phyloP scores from a whole-genome alignment of 2,329 filamentous ascomycete species.

The Mollisiaceae sp. region DNA sequence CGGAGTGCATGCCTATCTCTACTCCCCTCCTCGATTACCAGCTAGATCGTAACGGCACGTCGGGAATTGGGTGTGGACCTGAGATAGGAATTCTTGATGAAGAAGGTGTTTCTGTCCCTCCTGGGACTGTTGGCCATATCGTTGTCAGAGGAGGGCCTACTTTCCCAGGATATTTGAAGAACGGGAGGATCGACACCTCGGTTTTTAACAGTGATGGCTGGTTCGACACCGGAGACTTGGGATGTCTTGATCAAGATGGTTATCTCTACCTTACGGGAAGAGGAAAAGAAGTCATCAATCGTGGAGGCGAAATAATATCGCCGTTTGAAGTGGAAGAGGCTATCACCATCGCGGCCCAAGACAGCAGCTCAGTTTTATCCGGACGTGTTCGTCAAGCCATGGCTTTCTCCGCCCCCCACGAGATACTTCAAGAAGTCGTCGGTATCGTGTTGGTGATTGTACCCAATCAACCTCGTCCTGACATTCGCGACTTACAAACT shows the following conservation, averaged over 20 bases:
- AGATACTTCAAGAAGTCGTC: slow-evolving; percentile 61
- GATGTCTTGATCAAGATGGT: slow-evolving; percentile 73
- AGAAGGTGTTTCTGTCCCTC: slow-evolving; percentile 41
- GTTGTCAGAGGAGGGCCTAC: slow-evolving; percentile 57
- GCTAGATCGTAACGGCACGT: slow-evolving; percentile 58
- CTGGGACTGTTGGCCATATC: slow-evolving; percentile 52
- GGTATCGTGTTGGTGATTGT: slow-evolving; percentile 58
- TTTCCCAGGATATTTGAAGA: slow-evolving; percentile 55
- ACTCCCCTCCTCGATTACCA: slow-evolving; percentile 58
- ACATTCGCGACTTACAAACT: slow-evolving; percentile 54
- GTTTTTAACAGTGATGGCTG: slow-evolving; percentile 69
- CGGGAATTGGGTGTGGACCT: slow-evolving; percentile 56
- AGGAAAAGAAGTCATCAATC: slow-evolving; percentile 68
- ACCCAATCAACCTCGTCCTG: slow-evolving; percentile 48
- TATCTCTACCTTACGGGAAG: slow-evolving; percentile 90
- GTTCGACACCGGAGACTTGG: slow-evolving; percentile 88
- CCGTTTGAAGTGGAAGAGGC: slow-evolving; percentile 65
- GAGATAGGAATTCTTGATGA: slow-evolving; percentile 56
- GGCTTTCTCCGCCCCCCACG: slow-evolving; percentile 58
- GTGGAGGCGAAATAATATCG: slow-evolving; percentile 63
- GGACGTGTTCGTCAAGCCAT: slow-evolving; percentile 54
- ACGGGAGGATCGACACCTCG: slow-evolving; percentile 46
- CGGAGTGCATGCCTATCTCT: slow-evolving; percentile 63
- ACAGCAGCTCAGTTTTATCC: slow-evolving; percentile 49
- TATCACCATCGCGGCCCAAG: slow-evolving; percentile 52